phyloP scores from a whole-genome alignment of 2,329 filamentous ascomycete species.

The Xylaria sp. region DNA sequence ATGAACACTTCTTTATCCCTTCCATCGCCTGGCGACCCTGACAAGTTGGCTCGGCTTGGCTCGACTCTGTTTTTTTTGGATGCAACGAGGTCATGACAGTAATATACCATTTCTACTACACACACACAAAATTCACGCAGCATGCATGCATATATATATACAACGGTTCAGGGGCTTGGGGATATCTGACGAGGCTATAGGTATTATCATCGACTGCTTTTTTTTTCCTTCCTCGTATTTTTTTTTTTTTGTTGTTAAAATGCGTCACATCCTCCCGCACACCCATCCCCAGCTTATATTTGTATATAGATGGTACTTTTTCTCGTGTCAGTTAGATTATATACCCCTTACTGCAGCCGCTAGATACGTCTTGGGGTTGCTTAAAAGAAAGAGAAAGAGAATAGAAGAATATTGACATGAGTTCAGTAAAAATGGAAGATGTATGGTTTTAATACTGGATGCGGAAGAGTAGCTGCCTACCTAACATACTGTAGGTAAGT shows the following conservation, averaged over 20 bases:
- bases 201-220: conserved; percentile 7
- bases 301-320: conserved; percentile 9
- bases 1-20: neutral
- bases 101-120: conserved; percentile 18
- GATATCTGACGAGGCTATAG: neutral
- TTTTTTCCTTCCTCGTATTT: conserved; percentile 8
- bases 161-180: neutral
- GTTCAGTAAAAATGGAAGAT: too few relatives aligned
- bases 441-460: too few relatives aligned
- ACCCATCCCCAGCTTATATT: too few relatives aligned
- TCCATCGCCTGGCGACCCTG: neutral
- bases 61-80: conserved; percentile 6
- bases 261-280: neutral
- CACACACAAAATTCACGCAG: conserved; percentile 20
- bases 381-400: too few relatives aligned
- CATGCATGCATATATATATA: conserved; percentile 22
- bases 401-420: too few relatives aligned
- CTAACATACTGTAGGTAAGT: too few relatives aligned
- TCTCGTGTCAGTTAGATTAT: conserved; percentile 28
- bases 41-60: conserved; percentile 1
- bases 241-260: conserved; percentile 10
- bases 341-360: conserved; percentile 18
- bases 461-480: too few relatives aligned
- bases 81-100: conserved; percentile 28
- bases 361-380: too few relatives aligned